Percentiles rank a stretch among this genome's conserved stretches.
Conservation (phyloP, 2,329 filamentous ascomycete genomes). For the Colletotrichum graminicola region DNA sequence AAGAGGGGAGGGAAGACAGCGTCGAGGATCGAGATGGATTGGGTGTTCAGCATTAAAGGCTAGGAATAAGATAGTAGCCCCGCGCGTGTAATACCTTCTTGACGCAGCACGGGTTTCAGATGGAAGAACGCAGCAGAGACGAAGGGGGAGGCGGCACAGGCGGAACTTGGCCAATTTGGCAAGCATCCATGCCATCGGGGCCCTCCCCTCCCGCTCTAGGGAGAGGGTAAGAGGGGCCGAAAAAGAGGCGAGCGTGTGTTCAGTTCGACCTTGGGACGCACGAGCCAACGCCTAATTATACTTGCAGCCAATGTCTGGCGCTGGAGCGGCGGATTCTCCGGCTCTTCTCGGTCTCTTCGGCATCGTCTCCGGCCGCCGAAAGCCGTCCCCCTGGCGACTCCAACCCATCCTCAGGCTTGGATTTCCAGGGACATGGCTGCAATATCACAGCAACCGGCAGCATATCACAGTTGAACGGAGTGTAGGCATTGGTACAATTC, state of each 20-base stretch:
- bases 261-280: conserved; percentile 20
- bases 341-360: conserved; percentile 26
- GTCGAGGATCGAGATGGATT: neutral
- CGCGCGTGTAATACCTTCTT: conserved; percentile 31
- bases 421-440: too few species aligned
- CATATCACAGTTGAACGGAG: neutral
- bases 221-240: neutral
- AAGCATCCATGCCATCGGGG: neutral
- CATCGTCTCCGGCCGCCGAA: conserved; percentile 21
- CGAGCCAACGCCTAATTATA: conserved; percentile 41
- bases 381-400: neutral
- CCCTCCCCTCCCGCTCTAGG: neutral
- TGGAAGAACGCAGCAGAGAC: conserved; percentile 17
- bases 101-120: conserved; percentile 43
- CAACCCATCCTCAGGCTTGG: neutral
- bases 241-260: neutral
- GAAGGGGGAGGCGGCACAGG: neutral
- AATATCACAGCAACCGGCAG: neutral
- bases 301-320: conserved; percentile 21
- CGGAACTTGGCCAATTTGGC: conserved; percentile 5
- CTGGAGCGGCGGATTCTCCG: conserved; percentile 11
- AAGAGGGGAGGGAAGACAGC: neutral
- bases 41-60: neutral
- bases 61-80: conserved; percentile 26
- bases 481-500: conserved; percentile 1